These are phyloP conservation scores for Plectranthus barbatus DNA, from an alignment of 257 asterid species.

Conservation along the genomic window DNA sequence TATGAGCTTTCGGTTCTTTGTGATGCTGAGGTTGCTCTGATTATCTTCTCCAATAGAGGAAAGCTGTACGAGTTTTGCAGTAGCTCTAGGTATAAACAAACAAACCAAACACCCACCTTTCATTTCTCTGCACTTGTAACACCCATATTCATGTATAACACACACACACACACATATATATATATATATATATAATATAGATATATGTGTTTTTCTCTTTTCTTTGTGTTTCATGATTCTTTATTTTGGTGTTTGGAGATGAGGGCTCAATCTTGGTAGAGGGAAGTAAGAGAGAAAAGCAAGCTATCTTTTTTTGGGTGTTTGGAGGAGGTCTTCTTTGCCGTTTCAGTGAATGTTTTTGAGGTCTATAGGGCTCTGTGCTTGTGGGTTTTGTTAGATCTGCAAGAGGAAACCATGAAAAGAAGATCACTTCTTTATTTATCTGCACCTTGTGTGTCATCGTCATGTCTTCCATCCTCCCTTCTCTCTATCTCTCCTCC, in stretches of 20 bases:
- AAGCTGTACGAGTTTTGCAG: slow-evolving; percentile 98
- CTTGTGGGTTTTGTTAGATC: slow-evolving; percentile 73
- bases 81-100: slow-evolving; percentile 74
- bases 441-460: slow-evolving; percentile 21
- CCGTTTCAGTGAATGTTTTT: slow-evolving; percentile 67
- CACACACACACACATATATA: too few relatives aligned
- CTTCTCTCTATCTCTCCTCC: slow-evolving; percentile 19
- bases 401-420: slow-evolving; percentile 88
- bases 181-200: not conserved
- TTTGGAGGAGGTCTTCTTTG: slow-evolving; percentile 23
- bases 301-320: slow-evolving; percentile 28
- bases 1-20: slow-evolving; percentile 93
- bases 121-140: not conserved
- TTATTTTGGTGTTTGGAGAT: slow-evolving; percentile 21
- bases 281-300: slow-evolving; percentile 5
- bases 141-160: slow-evolving; percentile 9
- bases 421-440: slow-evolving; percentile 55
- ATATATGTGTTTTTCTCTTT: not conserved
- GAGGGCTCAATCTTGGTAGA: slow-evolving; percentile 25
- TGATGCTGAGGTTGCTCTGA: slow-evolving; percentile 91
- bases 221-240: slow-evolving; percentile 1
- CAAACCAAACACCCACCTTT: slow-evolving; percentile 16
- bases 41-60: slow-evolving; percentile 99
- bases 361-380: slow-evolving; percentile 72
- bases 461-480: slow-evolving; percentile 22